A percentile compares a stretch with the other conserved stretches of the same genome.
phyloP scores from a whole-genome alignment of 352 stramenopile genomes.

The Pythium periplocum region DNA sequence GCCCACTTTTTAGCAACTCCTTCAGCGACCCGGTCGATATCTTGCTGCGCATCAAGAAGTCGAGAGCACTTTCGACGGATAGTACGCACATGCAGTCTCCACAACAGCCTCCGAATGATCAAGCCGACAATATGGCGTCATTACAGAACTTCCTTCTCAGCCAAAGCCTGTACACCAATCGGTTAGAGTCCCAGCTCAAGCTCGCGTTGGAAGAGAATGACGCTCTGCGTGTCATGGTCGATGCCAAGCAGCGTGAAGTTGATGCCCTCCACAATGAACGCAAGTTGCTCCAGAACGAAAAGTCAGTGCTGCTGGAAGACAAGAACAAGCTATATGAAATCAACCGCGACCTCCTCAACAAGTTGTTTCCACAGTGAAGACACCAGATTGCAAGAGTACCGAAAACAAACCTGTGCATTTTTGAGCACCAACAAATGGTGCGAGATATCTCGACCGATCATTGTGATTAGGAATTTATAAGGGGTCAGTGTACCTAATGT shows the following conservation, averaged over 20 bases:
- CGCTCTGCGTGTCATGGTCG: slow-evolving; percentile 35
- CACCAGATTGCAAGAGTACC: no score
- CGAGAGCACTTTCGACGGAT: slow-evolving; percentile 24
- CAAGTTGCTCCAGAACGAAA: slow-evolving; percentile 67
- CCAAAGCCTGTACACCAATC: slow-evolving; percentile 69
- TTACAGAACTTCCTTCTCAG: slow-evolving; percentile 68
- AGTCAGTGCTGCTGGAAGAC: slow-evolving; percentile 55
- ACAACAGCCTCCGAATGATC: slow-evolving; percentile 29
- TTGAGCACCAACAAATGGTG: no score
- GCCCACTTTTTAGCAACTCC: slow-evolving; percentile 39
- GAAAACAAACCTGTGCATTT: no score
- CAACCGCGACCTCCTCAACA: slow-evolving; percentile 60
- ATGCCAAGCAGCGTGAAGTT: slow-evolving; percentile 50
- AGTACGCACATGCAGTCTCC: slow-evolving; percentile 24
- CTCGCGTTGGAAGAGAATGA: slow-evolving; percentile 63
- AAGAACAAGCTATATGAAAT: slow-evolving; percentile 82
- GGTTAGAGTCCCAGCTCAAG: slow-evolving; percentile 69
- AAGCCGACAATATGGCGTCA: slow-evolving; percentile 46
- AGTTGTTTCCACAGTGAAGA: slow-evolving; percentile 17
- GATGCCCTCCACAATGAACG: slow-evolving; percentile 42
- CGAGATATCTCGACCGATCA: no score
- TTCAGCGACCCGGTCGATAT: slow-evolving; percentile 78
- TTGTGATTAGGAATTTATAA: no score
- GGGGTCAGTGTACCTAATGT: no score
- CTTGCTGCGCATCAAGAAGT: slow-evolving; percentile 72